Base-by-base conservation (phyloP, 495 filamentous ascomycete species). In the Niebla homalea region DNA sequence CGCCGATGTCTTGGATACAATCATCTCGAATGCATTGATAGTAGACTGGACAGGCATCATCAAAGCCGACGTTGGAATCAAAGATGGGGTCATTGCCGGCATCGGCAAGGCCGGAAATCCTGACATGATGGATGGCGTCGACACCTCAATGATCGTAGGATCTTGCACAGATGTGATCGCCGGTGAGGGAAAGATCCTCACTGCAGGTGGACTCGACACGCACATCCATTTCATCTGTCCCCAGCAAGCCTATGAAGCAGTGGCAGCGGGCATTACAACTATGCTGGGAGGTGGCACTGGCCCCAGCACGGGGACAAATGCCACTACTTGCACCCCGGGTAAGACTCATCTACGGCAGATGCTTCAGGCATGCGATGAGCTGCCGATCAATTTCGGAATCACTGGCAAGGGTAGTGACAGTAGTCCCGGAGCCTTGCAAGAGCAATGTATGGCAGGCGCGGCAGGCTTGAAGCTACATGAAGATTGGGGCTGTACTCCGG, bases 201-300 rank as follows among this genome's bases (percentile, higher is more conserved):
- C 92, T 1, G 87, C 88, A 11, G 92, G 92, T 59, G 92, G 85
- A 2, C 77, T 95, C 50, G 92, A 98, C 64, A 81, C 84, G 19
- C 92, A 98, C 63, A 87, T 98, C 52, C 92, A 98, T 62, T 87
- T 92, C 56, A 97, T 98, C 60, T 97, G 90, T 62, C 92, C 93
- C 12, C 92, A 98, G 62, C 92, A 98, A 67, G 86, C 80, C 1
- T 70, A 85, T 39, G 93, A 98, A 60, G 79, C 88, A 8, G 70
- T 97, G 32, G 76, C 88, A 12, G 86, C 88, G 19, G 92, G 92
- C 38, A 77, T 98, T 54, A 98, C 92, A 0, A 89, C 92, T 0
- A 79, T 97, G 71, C 70, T 98, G 2, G 92, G 90, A 41, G 92
- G 92, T 37, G 92, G 92, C 11, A 93, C 87, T 12, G 92, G 92